These are phyloP conservation scores for Claviceps africana DNA, from an alignment of 2,329 filamentous ascomycete genomes.

Conservation along the genomic window DNA sequence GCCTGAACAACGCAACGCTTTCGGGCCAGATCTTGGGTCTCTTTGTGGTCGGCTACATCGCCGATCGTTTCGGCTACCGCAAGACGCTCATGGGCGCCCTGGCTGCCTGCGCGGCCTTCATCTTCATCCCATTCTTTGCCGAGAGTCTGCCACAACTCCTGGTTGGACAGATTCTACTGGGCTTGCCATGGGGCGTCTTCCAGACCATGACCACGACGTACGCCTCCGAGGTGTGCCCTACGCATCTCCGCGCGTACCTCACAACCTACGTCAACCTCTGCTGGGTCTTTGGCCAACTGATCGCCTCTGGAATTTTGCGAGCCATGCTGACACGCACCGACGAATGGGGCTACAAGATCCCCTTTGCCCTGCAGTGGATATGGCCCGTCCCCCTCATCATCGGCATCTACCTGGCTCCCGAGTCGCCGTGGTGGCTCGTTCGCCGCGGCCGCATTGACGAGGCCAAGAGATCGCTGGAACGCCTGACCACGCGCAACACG, in stretches of 20 bases:
- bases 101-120: constrained; percentile 24
- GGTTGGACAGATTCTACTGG: constrained; percentile 30
- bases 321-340: constrained; percentile 23
- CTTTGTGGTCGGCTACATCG: constrained; percentile 32
- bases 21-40: constrained; percentile 37
- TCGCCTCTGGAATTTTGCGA: constrained; percentile 28
- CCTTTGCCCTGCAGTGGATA: constrained; percentile 35
- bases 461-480: constrained; percentile 23
- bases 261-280: constrained; percentile 36
- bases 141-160: constrained; percentile 26
- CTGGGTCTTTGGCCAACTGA: constrained; percentile 35
- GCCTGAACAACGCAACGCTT: constrained; percentile 32
- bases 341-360: constrained; percentile 32
- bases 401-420: constrained; percentile 29
- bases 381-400: constrained; percentile 32
- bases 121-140: constrained; percentile 36
- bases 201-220: constrained; percentile 34
- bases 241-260: constrained; percentile 33
- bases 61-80: constrained; percentile 32
- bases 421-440: constrained; percentile 37
- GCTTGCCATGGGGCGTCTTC: constrained; percentile 33
- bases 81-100: constrained; percentile 32
- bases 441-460: constrained; percentile 25
- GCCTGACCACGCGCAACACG: constrained; percentile 26
- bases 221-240: constrained; percentile 32